A percentile compares a stretch with the other conserved stretches of the same genome.
These are phyloP conservation scores for Phlegmacium glaucopus DNA, from an alignment of 768 basidiomycete species.

Conservation along the genomic window DNA sequence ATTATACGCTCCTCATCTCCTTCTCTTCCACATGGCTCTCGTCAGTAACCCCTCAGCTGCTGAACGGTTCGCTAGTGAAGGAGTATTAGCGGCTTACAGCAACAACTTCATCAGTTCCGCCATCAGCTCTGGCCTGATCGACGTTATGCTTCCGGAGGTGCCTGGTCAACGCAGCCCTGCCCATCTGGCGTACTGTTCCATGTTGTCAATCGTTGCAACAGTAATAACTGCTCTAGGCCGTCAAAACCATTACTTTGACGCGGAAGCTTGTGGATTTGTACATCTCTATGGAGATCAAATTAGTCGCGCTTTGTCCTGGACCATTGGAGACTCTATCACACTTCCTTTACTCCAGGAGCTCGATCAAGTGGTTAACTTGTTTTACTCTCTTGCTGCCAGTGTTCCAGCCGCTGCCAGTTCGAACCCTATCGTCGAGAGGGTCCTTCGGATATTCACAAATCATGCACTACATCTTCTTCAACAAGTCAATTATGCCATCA, in stretches of 20 bases:
- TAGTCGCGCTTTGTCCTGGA: constrained; percentile 75
- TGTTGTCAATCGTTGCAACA: constrained; percentile 76
- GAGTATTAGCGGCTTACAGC: constrained; percentile 77
- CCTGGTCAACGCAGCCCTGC: constrained; percentile 76
- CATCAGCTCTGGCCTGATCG: constrained; percentile 74
- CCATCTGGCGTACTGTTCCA: constrained; percentile 79
- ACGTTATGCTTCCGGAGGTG: constrained; percentile 62
- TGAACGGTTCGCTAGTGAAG: constrained; percentile 82
- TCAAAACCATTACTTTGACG: constrained; percentile 75
- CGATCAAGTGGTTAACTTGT: constrained; percentile 74
- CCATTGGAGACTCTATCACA: constrained; percentile 73
- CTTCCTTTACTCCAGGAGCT: constrained; percentile 79
- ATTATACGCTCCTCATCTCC: constrained; percentile 72
- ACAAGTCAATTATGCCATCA: constrained; percentile 85
- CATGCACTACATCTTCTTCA: constrained; percentile 75
- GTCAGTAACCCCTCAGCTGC: constrained; percentile 75
- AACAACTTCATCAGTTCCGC: constrained; percentile 75
- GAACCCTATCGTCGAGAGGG: constrained; percentile 53
- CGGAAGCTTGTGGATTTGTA: constrained; percentile 82
- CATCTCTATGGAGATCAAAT: constrained; percentile 85
- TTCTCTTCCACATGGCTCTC: constrained; percentile 84
- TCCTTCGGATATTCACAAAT: constrained; percentile 65
- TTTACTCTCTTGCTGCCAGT: constrained; percentile 67
- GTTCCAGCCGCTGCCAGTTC: constrained; percentile 41
- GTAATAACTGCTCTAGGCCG: constrained; percentile 61